These are phyloP conservation scores for Chrysanthemum makinoi DNA, from an alignment of 129 eudicot species.

Conservation along the genomic window DNA sequence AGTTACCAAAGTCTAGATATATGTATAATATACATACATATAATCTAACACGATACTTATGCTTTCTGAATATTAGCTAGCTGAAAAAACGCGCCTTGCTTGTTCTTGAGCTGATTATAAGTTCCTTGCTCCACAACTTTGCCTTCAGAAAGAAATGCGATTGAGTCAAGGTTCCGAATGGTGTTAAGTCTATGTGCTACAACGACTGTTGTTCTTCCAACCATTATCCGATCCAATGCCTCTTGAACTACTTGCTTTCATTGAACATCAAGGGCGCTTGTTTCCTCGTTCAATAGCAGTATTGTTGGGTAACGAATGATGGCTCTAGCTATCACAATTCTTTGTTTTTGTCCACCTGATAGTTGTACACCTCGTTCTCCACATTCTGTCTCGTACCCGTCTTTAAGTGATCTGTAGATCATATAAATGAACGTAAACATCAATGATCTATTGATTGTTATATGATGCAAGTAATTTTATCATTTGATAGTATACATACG, in stretches of 20 bases:
- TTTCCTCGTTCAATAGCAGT: slow-evolving; percentile 76
- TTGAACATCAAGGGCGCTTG: slow-evolving; percentile 84
- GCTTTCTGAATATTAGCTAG: slow-evolving; percentile 67
- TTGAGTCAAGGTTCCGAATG: slow-evolving; percentile 64
- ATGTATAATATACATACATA: not conserved
- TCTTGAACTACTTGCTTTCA: slow-evolving; percentile 91
- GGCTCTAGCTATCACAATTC: slow-evolving; percentile 82
- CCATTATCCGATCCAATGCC: slow-evolving; percentile 80
- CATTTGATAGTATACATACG: slow-evolving; percentile 44
- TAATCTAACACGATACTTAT: not conserved
- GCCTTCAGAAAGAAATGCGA: slow-evolving; percentile 74
- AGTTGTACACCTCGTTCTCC: slow-evolving; percentile 88
- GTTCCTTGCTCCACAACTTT: slow-evolving; percentile 74
- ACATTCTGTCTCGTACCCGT: slow-evolving; percentile 79
- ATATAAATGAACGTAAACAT: no score
- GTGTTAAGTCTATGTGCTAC: slow-evolving; percentile 92
- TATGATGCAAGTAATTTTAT: not conserved
- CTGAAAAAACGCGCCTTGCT: slow-evolving; percentile 75
- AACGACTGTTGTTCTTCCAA: slow-evolving; percentile 82
- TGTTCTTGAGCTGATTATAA: slow-evolving; percentile 64
- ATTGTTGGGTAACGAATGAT: slow-evolving; percentile 63
- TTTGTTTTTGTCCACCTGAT: slow-evolving; percentile 91
- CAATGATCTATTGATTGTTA: not conserved
- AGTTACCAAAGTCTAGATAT: not conserved
- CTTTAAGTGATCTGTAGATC: slow-evolving; percentile 67